These are phyloP conservation scores for Hypoxylon sp. DNA, from an alignment of 2,329 filamentous ascomycete genomes.

Conservation along the genomic window DNA sequence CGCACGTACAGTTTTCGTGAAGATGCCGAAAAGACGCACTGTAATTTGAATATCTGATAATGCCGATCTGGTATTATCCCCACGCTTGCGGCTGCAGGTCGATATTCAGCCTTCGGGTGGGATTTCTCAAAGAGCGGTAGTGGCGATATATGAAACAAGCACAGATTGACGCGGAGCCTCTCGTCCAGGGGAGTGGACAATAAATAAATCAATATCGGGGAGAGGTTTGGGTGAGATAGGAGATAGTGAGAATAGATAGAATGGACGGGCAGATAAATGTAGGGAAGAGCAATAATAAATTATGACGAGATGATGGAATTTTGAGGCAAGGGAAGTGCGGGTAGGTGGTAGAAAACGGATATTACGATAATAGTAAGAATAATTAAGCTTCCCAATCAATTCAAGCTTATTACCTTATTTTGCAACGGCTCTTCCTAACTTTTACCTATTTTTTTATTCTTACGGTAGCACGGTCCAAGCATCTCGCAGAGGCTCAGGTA, in stretches of 20 bases:
- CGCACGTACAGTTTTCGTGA: constrained; percentile 33
- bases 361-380: constrained; percentile 42
- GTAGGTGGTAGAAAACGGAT: constrained; percentile 38
- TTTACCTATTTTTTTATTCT: constrained; percentile 24
- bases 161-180: constrained; percentile 26
- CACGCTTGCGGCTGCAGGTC: constrained; percentile 42
- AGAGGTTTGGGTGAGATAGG: constrained; percentile 5
- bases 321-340: constrained; percentile 44
- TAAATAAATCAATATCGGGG: constrained; percentile 39
- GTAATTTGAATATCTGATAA: constrained; percentile 27
- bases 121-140: constrained; percentile 33
- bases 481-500: constrained; percentile 38
- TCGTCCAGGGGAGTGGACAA: constrained; percentile 30
- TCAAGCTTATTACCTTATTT: constrained; percentile 50
- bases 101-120: constrained; percentile 46
- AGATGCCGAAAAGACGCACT: constrained; percentile 36
- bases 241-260: constrained; percentile 26
- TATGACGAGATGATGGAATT: constrained; percentile 45
- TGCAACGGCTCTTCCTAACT: constrained; percentile 30
- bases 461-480: constrained; percentile 33
- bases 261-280: constrained; percentile 19
- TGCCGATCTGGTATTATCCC: constrained; percentile 41
- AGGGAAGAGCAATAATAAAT: constrained; percentile 34
- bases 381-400: constrained; percentile 48
- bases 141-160: constrained; percentile 42